These are phyloP conservation scores for Jimgerdemannia flammicorona DNA, from an alignment of 192 early-diverging fungal species.

Conservation along the genomic window DNA sequence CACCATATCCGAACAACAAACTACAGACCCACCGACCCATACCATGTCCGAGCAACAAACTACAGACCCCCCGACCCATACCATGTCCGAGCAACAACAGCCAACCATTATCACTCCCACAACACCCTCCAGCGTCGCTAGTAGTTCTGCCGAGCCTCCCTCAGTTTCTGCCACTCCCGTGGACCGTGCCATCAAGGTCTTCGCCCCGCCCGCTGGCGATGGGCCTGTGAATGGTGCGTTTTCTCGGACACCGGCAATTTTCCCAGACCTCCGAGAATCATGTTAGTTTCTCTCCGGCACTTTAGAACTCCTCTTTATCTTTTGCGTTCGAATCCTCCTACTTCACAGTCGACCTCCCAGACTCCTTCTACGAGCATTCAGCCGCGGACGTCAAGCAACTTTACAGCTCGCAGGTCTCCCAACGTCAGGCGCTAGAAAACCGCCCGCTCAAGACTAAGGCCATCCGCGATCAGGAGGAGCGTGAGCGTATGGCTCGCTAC, in stretches of 20 bases:
- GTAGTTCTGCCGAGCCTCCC: not conserved
- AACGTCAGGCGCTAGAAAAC: conserved; percentile 55
- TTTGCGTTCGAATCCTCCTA: not conserved
- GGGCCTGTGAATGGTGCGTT: not conserved
- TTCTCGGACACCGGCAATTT: not conserved
- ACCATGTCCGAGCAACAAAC: too few relatives aligned
- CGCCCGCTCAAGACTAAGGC: conserved; percentile 73
- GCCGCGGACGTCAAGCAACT: conserved; percentile 67
- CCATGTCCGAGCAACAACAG: not conserved
- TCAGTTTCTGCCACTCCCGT: not conserved
- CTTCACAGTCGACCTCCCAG: conserved; percentile 71
- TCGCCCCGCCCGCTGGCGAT: not conserved
- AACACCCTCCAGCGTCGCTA: too few relatives aligned
- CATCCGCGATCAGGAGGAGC: conserved; percentile 70
- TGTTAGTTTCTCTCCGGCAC: too few relatives aligned
- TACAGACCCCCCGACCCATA: not conserved
- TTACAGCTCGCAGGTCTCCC: conserved; percentile 50
- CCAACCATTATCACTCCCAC: too few relatives aligned
- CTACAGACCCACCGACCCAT: too few relatives aligned
- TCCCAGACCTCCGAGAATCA: too few relatives aligned
- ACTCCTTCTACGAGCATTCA: conserved; percentile 80
- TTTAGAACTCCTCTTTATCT: too few relatives aligned
- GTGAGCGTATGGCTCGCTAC: conserved; percentile 56
- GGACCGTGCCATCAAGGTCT: not conserved
- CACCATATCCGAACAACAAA: too few relatives aligned